phyloP scores from a whole-genome alignment of 2,329 filamentous ascomycete genomes.

The Podosphaera xanthii region DNA sequence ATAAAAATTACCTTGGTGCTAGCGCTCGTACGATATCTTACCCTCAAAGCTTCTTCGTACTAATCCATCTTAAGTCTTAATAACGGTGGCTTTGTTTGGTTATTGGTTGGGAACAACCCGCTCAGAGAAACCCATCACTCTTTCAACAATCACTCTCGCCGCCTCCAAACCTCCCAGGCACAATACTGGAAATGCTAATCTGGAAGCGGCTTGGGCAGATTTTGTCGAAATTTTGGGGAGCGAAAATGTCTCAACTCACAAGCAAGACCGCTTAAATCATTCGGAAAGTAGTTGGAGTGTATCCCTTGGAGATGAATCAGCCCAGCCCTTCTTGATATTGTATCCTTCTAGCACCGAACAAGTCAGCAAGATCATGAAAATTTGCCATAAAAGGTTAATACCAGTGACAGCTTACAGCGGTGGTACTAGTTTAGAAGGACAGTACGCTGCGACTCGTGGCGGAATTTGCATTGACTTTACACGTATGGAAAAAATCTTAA shows the following conservation, averaged over 20 bases:
- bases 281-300: conserved; percentile 40
- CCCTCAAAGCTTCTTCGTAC: background rate
- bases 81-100: conserved; percentile 10
- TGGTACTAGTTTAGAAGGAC: conserved; percentile 73
- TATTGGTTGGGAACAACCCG: conserved; percentile 37
- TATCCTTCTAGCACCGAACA: conserved; percentile 61
- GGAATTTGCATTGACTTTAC: conserved; percentile 74
- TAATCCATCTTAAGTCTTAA: conserved; percentile 9
- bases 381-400: conserved; percentile 60
- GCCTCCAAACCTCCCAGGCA: conserved; percentile 28
- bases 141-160: conserved; percentile 35
- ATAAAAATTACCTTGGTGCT: conserved; percentile 25
- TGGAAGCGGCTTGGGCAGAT: conserved; percentile 49
- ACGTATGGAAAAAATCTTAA: conserved; percentile 61
- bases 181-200: conserved; percentile 35
- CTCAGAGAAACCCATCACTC: conserved; percentile 25
- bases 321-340: conserved; percentile 45
- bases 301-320: conserved; percentile 25
- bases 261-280: conserved; percentile 31
- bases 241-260: conserved; percentile 38
- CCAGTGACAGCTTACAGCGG: conserved; percentile 75
- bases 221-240: conserved; percentile 39
- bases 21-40: conserved; percentile 26
- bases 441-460: conserved; percentile 61
- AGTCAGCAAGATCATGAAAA: conserved; percentile 67